Conservation (phyloP, 2,329 filamentous ascomycete species). For the Colletotrichum falcatum region DNA sequence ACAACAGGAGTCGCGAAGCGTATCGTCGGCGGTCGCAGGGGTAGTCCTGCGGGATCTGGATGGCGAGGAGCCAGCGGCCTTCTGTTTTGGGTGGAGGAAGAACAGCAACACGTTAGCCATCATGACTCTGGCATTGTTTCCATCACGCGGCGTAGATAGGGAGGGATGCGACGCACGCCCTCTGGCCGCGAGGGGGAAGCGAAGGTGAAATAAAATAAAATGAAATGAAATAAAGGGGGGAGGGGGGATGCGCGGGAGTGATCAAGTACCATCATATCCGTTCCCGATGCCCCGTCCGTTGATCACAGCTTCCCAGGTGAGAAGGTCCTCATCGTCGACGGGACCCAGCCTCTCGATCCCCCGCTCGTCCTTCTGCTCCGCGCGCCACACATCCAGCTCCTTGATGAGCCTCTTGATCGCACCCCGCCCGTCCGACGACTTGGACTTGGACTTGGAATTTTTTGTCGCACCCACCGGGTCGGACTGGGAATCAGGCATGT, state of each 20-base stretch:
- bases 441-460: conserved; percentile 37
- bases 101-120: neutral
- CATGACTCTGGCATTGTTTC: neutral
- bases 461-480: conserved; percentile 36
- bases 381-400: conserved; percentile 66
- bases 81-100: conserved; percentile 50
- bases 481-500: conserved; percentile 38
- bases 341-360: conserved; percentile 72
- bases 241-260: neutral
- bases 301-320: conserved; percentile 70
- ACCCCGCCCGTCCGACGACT: conserved; percentile 52
- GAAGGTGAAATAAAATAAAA: neutral
- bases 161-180: neutral
- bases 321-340: conserved; percentile 64
- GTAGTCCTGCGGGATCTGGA: conserved; percentile 82
- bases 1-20: conserved; percentile 86
- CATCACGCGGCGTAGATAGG: neutral
- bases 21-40: conserved; percentile 80
- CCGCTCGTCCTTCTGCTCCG: conserved; percentile 60
- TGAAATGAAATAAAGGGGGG: too few species aligned
- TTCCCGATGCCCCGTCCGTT: conserved; percentile 67
- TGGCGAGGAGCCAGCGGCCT: conserved; percentile 86
- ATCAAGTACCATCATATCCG: conserved; percentile 66
- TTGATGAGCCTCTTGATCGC: conserved; percentile 69
- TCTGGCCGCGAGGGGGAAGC: neutral